Evolutionary conservation across 768 basidiomycete genomes (phyloP).

Genomic region (Lactarius deliciosus): DNA sequence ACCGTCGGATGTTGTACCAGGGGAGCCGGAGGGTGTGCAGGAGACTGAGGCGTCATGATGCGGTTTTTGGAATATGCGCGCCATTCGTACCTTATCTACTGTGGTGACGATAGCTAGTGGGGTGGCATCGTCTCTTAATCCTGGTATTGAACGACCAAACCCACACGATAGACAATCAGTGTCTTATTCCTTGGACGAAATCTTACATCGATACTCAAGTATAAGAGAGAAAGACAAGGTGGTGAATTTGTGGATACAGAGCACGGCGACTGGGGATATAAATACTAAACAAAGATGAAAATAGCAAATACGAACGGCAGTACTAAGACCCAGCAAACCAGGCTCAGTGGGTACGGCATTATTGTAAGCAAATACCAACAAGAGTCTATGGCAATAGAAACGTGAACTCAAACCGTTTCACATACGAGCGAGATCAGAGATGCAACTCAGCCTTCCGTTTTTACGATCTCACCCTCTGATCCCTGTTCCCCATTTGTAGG

Average conservation of each 20-base stretch:
- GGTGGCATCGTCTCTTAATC: conserved; percentile 14
- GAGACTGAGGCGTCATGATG: conserved; percentile 34
- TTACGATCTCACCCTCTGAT: conserved; percentile 61
- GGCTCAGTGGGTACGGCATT: conserved; percentile 24
- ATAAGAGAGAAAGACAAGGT: conserved; percentile 27
- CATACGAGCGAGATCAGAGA: conserved; percentile 33
- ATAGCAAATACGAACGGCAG: conserved; percentile 40
- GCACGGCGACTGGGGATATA: conserved; percentile 32
- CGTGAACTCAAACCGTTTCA: conserved; percentile 8
- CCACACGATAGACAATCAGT: background rate
- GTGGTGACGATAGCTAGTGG: background rate
- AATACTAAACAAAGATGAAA: conserved; percentile 39
- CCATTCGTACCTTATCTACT: conserved; percentile 19
- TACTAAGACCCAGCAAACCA: conserved; percentile 25
- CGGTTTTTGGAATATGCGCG: conserved; percentile 1
- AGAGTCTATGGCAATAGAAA: conserved; percentile 23
- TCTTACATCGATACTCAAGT: conserved; percentile 14
- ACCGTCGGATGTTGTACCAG: conserved; percentile 42
- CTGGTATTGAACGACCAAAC: background rate
- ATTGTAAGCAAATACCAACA: conserved; percentile 26
- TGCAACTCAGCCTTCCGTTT: conserved; percentile 53
- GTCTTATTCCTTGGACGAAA: conserved; percentile 1
- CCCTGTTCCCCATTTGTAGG: conserved; percentile 54
- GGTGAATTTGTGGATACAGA: conserved; percentile 40
- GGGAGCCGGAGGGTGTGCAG: conserved; percentile 44